phyloP scores from a whole-genome alignment of 108 stramenopile species.

The Conticribra weissflogii region DNA sequence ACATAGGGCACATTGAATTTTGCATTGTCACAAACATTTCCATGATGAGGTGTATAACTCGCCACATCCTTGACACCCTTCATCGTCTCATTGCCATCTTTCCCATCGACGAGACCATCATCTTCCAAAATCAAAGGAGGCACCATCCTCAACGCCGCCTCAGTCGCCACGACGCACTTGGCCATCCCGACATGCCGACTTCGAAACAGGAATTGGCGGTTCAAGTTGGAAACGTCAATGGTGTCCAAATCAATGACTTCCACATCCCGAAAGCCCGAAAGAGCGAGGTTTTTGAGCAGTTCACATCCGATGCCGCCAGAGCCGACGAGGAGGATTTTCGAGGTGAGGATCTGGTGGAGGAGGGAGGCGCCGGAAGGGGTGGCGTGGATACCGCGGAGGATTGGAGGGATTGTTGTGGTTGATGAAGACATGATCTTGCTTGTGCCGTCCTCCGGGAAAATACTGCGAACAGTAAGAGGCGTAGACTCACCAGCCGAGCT shows the following conservation, averaged over 20 bases:
- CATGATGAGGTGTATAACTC: conserved; percentile 83
- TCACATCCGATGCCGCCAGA: conserved; percentile 98
- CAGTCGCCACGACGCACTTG: conserved; percentile 80
- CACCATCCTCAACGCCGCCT: conserved; percentile 73
- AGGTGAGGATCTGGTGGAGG: conserved; percentile 33
- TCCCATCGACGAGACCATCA: too few relatives aligned
- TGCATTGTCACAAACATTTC: conserved; percentile 95
- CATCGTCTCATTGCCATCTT: background rate
- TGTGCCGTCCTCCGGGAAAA: too few relatives aligned
- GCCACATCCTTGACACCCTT: conserved; percentile 28
- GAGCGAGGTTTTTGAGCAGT: conserved; percentile 94
- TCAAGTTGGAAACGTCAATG: conserved; percentile 98
- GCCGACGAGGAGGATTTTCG: conserved; percentile 77
- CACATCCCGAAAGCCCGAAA: conserved; percentile 89
- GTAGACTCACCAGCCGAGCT: too few relatives aligned
- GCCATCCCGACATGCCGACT: conserved; percentile 82
- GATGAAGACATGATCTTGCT: background rate
- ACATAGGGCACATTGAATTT: conserved; percentile 89
- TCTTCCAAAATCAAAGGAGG: too few relatives aligned
- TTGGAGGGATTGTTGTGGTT: conserved; percentile 31
- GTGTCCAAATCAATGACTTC: conserved; percentile 98
- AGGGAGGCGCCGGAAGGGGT: conserved; percentile 32
- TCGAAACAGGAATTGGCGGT: conserved; percentile 96
- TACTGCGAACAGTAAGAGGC: too few relatives aligned
- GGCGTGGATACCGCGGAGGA: conserved; percentile 43